Conservation (phyloP, 2,329 filamentous ascomycete genomes). For the Coniochaeta prunicola region DNA sequence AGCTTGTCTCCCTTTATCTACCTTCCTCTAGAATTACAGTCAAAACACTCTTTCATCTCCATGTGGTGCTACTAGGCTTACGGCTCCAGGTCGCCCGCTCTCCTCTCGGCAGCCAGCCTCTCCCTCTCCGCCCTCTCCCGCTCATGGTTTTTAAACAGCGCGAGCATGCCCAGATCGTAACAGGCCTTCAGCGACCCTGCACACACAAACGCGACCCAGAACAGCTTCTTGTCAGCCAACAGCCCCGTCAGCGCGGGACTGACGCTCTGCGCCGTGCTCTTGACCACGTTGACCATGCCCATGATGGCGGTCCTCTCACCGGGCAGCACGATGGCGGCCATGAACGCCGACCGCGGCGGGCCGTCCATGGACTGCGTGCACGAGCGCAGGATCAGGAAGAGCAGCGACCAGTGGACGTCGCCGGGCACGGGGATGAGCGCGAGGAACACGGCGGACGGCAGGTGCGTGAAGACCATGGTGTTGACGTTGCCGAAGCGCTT, state of each 20-base stretch:
- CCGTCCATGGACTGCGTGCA: slow-evolving; percentile 63
- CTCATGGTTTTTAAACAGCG: background rate
- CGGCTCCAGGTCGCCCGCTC: background rate
- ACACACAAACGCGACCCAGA: slow-evolving; percentile 56
- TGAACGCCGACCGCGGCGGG: slow-evolving; percentile 62
- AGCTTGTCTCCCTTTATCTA: too few species aligned
- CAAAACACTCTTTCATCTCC: background rate
- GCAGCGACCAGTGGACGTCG: slow-evolving; percentile 21
- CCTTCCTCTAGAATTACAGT: background rate
- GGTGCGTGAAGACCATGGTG: slow-evolving; percentile 71
- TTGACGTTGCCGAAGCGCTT: slow-evolving; percentile 56
- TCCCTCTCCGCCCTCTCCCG: slow-evolving; percentile 1
- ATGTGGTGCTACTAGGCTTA: too few species aligned
- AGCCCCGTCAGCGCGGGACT: slow-evolving; percentile 60
- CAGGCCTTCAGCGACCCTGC: slow-evolving; percentile 54
- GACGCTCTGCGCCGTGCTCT: slow-evolving; percentile 54
- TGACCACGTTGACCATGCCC: slow-evolving; percentile 63
- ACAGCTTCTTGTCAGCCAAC: slow-evolving; percentile 45
- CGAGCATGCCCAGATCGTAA: slow-evolving; percentile 41
- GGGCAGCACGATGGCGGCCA: slow-evolving; percentile 57
- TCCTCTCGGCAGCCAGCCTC: background rate
- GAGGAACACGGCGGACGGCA: slow-evolving; percentile 61
- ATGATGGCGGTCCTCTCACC: slow-evolving; percentile 65
- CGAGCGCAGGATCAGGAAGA: slow-evolving; percentile 54
- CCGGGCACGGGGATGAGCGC: slow-evolving; percentile 38